Evolutionary conservation across 192 early-diverging fungal species (phyloP).

Genomic region (Mortierella claussenii): DNA sequence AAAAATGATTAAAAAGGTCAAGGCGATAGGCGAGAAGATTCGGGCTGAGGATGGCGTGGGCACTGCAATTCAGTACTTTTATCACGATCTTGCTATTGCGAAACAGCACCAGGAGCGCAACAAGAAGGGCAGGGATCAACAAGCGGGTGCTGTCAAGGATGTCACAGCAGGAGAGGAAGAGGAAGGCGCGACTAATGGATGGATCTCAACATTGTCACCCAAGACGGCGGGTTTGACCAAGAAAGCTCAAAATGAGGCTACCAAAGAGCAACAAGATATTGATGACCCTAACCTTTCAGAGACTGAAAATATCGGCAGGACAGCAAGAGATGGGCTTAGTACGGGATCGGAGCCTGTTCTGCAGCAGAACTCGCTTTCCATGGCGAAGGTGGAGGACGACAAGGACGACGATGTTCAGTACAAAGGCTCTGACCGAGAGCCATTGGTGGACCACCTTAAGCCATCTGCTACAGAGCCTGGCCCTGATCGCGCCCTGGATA

Average conservation of each 20-base stretch:
- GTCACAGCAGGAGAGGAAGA: background rate
- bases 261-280: background rate
- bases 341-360: background rate
- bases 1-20: conserved; percentile 61
- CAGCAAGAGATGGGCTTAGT: too few species aligned
- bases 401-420: background rate
- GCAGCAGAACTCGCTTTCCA: background rate
- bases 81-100: conserved; percentile 68
- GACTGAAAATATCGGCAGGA: background rate
- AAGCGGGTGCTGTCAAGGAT: background rate
- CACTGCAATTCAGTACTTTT: conserved; percentile 68
- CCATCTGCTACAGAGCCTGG: conserved; percentile 14
- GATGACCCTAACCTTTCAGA: background rate
- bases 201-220: background rate
- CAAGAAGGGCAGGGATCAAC: background rate
- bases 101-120: conserved; percentile 8
- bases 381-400: background rate
- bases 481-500: background rate
- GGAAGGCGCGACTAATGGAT: background rate
- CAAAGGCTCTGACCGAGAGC: background rate
- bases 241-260: background rate
- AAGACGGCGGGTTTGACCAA: background rate
- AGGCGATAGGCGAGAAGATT: conserved; percentile 65
- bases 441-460: background rate
- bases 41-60: conserved; percentile 67